Conservation (phyloP, 495 filamentous ascomycete species). For the Podospora didyma region DNA sequence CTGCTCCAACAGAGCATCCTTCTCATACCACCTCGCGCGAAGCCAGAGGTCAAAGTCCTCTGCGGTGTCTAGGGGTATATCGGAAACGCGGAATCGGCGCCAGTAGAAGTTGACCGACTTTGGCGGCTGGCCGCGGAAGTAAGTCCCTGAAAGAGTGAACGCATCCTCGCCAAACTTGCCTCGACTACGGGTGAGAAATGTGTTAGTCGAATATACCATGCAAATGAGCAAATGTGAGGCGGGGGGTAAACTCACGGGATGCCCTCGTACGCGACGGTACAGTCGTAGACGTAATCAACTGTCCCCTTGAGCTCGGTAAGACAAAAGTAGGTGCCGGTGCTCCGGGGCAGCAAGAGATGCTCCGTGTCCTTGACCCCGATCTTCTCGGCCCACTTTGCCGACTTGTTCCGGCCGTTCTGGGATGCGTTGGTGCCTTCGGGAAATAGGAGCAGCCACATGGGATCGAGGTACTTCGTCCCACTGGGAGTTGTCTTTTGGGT, state of each 20-base stretch:
- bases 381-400: conserved; percentile 67
- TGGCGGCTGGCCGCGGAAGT: conserved; percentile 71
- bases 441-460: conserved; percentile 85
- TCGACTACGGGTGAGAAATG: conserved; percentile 38
- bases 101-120: conserved; percentile 86
- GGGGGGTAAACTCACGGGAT: conserved; percentile 54
- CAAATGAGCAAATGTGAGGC: not conserved
- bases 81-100: conserved; percentile 62
- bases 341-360: conserved; percentile 68
- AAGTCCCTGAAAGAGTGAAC: conserved; percentile 69
- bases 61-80: conserved; percentile 62
- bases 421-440: conserved; percentile 80
- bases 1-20: conserved; percentile 69
- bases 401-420: conserved; percentile 58
- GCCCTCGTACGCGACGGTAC: conserved; percentile 81
- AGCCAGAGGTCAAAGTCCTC: conserved; percentile 72
- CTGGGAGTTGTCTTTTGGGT: conserved; percentile 47
- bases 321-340: conserved; percentile 72
- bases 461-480: conserved; percentile 53
- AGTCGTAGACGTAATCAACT: conserved; percentile 80
- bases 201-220: not conserved
- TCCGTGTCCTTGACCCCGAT: conserved; percentile 59
- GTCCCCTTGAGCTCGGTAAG: conserved; percentile 66
- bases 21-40: conserved; percentile 71
- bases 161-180: conserved; percentile 71